Evolutionary conservation across 768 basidiomycete species (phyloP).

Genomic region (Psilocybe cyanescens): DNA sequence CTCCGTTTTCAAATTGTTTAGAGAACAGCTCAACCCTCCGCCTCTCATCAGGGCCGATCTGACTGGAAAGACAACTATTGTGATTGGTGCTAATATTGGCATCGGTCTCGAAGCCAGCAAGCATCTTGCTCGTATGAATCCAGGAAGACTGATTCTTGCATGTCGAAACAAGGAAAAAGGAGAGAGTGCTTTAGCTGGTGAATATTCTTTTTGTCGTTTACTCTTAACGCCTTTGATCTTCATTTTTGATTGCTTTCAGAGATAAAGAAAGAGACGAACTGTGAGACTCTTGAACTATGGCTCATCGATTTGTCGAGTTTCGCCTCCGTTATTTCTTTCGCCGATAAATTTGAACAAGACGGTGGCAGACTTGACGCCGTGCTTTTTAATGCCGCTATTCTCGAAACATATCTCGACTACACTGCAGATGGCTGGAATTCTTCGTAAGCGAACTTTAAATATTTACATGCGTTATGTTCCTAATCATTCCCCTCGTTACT

Average conservation of each 20-base stretch:
- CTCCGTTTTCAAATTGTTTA: slow-evolving; percentile 10
- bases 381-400: slow-evolving; percentile 19
- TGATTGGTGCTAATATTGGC: slow-evolving; percentile 55
- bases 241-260: neutral
- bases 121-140: slow-evolving; percentile 48
- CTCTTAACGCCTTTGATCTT: neutral
- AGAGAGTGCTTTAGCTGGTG: slow-evolving; percentile 37
- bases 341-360: slow-evolving; percentile 34
- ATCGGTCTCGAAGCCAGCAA: slow-evolving; percentile 49
- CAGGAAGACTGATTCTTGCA: slow-evolving; percentile 39
- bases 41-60: slow-evolving; percentile 37
- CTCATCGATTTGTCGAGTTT: slow-evolving; percentile 44
- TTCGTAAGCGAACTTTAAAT: slow-evolving; percentile 27
- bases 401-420: neutral
- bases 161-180: slow-evolving; percentile 40
- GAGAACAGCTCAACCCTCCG: slow-evolving; percentile 16
- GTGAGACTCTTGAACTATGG: slow-evolving; percentile 38
- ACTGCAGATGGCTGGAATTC: slow-evolving; percentile 45
- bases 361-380: slow-evolving; percentile 39
- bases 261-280: slow-evolving; percentile 32
- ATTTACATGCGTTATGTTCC: neutral
- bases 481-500: neutral
- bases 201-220: too few species aligned
- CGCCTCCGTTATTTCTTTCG: slow-evolving; percentile 42
- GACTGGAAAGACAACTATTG: slow-evolving; percentile 46